Evolutionary conservation across 192 early-diverging fungal species (phyloP).

Genomic region (Linnemannia schmuckeri): DNA sequence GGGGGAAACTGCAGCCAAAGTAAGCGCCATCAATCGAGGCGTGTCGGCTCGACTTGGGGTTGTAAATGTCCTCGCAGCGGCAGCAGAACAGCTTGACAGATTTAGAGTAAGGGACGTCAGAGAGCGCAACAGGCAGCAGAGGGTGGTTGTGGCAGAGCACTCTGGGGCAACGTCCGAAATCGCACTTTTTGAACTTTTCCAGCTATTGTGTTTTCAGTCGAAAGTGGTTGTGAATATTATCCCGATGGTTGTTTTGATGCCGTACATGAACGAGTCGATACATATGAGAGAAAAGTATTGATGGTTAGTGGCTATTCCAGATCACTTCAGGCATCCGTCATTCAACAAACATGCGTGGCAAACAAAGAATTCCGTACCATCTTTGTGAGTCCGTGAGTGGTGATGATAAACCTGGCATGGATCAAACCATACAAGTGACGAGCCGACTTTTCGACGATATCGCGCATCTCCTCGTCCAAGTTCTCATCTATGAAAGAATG

Average conservation of each 20-base stretch:
- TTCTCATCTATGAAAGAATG: constrained; percentile 67
- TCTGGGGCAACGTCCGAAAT: constrained; percentile 97
- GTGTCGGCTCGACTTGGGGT: constrained; percentile 90
- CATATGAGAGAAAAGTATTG: not conserved
- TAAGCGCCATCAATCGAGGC: constrained; percentile 93
- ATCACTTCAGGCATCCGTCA: not conserved
- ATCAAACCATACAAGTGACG: constrained; percentile 98
- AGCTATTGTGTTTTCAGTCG: constrained; percentile 51
- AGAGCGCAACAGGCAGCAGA: constrained; percentile 90
- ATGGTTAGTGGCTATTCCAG: not conserved
- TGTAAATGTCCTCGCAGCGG: constrained; percentile 97
- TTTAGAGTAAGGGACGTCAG: constrained; percentile 87
- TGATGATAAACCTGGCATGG: constrained; percentile 97
- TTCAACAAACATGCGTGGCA: not conserved
- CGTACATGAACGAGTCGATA: not conserved
- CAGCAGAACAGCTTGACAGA: constrained; percentile 97
- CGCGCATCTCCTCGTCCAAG: constrained; percentile 78
- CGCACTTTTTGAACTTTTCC: constrained; percentile 94
- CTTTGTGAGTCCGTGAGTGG: constrained; percentile 89
- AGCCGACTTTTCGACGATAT: constrained; percentile 89
- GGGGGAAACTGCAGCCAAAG: constrained; percentile 96
- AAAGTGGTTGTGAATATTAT: not conserved
- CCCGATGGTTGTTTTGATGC: not conserved
- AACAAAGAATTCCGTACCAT: constrained; percentile 74
- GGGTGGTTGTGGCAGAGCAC: constrained; percentile 93